Conservation (phyloP, 2,329 filamentous ascomycete genomes). For the Trichoderma lentiforme region DNA sequence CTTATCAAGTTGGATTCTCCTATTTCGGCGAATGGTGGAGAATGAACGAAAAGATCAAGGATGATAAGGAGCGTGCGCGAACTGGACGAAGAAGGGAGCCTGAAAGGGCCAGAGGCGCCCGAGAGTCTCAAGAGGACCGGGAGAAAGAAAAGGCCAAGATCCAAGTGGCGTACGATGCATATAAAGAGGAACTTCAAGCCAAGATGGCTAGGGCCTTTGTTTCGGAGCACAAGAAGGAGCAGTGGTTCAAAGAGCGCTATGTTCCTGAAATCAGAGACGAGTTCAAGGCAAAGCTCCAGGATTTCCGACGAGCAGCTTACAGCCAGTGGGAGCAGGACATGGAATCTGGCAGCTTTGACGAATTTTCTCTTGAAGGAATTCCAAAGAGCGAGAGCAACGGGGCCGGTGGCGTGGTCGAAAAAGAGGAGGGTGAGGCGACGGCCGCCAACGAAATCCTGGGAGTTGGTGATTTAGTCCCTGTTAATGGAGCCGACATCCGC, state of each 20-base stretch:
- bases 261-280: conserved; percentile 75
- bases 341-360: conserved; percentile 81
- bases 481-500: conserved; percentile 77
- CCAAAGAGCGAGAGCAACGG: conserved; percentile 92
- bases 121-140: conserved; percentile 68
- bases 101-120: conserved; percentile 59
- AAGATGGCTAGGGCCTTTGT: conserved; percentile 90
- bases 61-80: conserved; percentile 69
- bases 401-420: conserved; percentile 79
- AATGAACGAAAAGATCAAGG: conserved; percentile 75
- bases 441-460: conserved; percentile 89
- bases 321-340: conserved; percentile 87
- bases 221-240: conserved; percentile 85
- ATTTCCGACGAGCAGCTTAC: conserved; percentile 75
- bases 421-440: conserved; percentile 91
- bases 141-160: conserved; percentile 78
- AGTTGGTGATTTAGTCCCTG: conserved; percentile 84
- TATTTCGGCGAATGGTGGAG: conserved; percentile 88
- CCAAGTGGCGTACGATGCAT: conserved; percentile 64
- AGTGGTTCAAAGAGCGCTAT: conserved; percentile 98
- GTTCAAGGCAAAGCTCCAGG: conserved; percentile 71
- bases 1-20: conserved; percentile 80
- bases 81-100: conserved; percentile 67
- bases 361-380: conserved; percentile 89
- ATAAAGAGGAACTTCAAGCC: conserved; percentile 66